These are phyloP conservation scores for Pseudopyrenochaeta lycopersici DNA, from an alignment of 2,329 filamentous ascomycete species.

Conservation along the genomic window DNA sequence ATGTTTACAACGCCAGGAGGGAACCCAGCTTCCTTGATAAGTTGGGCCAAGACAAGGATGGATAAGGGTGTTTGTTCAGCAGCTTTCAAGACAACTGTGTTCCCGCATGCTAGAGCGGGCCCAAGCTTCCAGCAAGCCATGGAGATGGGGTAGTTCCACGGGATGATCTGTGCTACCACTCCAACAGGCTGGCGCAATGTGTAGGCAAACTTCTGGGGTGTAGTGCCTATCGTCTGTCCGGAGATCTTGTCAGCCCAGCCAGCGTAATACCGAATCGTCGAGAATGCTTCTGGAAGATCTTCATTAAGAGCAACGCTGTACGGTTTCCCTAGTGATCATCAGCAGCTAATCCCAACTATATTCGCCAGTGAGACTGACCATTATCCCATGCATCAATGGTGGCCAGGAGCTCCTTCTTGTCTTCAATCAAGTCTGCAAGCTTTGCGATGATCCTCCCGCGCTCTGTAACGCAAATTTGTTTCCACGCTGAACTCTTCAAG, in stretches of 20 bases:
- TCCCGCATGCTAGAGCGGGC: conserved; percentile 67
- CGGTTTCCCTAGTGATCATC: conserved; percentile 64
- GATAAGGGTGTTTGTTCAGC: conserved; percentile 68
- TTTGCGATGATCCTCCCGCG: conserved; percentile 32
- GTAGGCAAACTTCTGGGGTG: conserved; percentile 76
- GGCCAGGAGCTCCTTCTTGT: conserved; percentile 27
- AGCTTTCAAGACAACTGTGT: conserved; percentile 66
- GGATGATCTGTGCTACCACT: conserved; percentile 79
- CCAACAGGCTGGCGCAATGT: conserved; percentile 80
- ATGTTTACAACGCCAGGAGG: conserved; percentile 82
- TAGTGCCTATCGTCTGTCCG: conserved; percentile 79
- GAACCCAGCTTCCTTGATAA: conserved; percentile 78
- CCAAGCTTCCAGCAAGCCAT: conserved; percentile 84
- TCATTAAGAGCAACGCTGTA: conserved; percentile 70
- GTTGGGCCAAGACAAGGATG: conserved; percentile 67
- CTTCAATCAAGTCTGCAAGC: conserved; percentile 40
- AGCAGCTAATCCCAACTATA: too few relatives aligned
- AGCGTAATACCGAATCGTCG: conserved; percentile 75
- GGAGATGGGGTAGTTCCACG: conserved; percentile 81
- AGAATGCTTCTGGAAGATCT: conserved; percentile 69
- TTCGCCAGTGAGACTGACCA: conserved; percentile 52
- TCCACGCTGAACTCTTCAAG: conserved; percentile 32
- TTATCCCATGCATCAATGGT: conserved; percentile 71
- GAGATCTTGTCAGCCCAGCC: conserved; percentile 83
- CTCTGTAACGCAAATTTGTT: conserved; percentile 17